Evolutionary conservation across 495 filamentous ascomycete species (phyloP).

Genomic region (Lepidopterella palustris): DNA sequence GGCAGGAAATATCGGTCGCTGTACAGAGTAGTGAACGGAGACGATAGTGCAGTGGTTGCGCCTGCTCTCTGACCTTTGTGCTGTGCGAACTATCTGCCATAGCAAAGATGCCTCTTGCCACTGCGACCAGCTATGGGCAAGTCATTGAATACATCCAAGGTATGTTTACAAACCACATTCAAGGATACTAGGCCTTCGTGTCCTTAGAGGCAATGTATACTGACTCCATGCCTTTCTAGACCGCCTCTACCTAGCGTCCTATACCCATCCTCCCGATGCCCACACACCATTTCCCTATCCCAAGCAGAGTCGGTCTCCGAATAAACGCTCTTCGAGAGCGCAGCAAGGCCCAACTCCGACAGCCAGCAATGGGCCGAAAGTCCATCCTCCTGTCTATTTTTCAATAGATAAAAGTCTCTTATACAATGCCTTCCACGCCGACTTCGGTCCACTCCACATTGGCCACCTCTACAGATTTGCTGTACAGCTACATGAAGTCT

Average conservation of each 20-base stretch:
- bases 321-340: conserved; percentile 66
- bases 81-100: neutral
- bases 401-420: conserved; percentile 85
- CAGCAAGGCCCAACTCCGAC: conserved; percentile 47
- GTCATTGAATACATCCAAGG: conserved; percentile 76
- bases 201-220: neutral
- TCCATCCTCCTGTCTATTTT: conserved; percentile 78
- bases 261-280: conserved; percentile 70
- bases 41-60: neutral
- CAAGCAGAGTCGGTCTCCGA: conserved; percentile 56
- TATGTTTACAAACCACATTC: conserved; percentile 32
- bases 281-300: conserved; percentile 85
- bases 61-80: neutral
- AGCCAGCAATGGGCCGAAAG: conserved; percentile 41
- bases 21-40: neutral
- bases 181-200: neutral
- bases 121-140: conserved; percentile 54
- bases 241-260: conserved; percentile 90
- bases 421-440: conserved; percentile 97
- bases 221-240: conserved; percentile 46
- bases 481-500: conserved; percentile 85
- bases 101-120: conserved; percentile 27
- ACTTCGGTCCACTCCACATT: conserved; percentile 96
- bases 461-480: conserved; percentile 96
- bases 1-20: neutral